phyloP scores from a whole-genome alignment of 2,329 filamentous ascomycete species.

The Botryosphaeria dothidea region DNA sequence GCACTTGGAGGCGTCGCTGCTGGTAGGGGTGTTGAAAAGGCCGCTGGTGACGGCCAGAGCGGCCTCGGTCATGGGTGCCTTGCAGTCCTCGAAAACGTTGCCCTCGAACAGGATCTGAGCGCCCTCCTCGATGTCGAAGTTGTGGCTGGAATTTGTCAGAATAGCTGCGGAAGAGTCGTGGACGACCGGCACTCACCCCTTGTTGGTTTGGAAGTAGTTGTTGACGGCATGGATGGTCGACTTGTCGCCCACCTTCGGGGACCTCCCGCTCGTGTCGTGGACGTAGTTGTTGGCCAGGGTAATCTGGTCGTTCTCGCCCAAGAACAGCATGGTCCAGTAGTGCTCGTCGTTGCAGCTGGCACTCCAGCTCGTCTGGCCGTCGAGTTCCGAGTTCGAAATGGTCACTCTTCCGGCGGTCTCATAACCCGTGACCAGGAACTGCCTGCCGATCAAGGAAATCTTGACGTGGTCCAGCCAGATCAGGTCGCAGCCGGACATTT shows the following conservation, averaged over 20 bases:
- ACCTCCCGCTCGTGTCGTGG: conserved; percentile 47
- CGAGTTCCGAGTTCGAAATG: conserved; percentile 50
- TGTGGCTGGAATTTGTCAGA: conserved; percentile 24
- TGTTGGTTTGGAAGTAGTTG: conserved; percentile 40
- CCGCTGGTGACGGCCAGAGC: conserved; percentile 30
- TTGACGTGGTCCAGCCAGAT: conserved; percentile 36
- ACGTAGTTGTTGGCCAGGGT: conserved; percentile 49
- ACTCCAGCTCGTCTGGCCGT: conserved; percentile 46
- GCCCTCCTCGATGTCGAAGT: conserved; percentile 42
- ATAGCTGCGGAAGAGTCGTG: no score
- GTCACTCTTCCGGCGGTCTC: conserved; percentile 41
- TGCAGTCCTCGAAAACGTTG: conserved; percentile 47
- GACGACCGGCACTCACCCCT: conserved; percentile 23
- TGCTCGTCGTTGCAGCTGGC: conserved; percentile 41
- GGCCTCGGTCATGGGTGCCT: conserved; percentile 38
- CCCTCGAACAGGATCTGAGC: conserved; percentile 41
- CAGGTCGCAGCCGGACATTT: conserved; percentile 35
- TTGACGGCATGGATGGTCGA: conserved; percentile 28
- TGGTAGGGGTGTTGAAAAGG: conserved; percentile 28
- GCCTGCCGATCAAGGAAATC: conserved; percentile 47
- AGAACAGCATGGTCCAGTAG: conserved; percentile 34
- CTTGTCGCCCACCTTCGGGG: conserved; percentile 44
- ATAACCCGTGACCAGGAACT: conserved; percentile 44
- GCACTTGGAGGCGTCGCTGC: neutral
- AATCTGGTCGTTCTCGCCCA: conserved; percentile 41